Base-by-base conservation (phyloP, 1,284 basidiomycete species). In the Mycena citricolor region DNA sequence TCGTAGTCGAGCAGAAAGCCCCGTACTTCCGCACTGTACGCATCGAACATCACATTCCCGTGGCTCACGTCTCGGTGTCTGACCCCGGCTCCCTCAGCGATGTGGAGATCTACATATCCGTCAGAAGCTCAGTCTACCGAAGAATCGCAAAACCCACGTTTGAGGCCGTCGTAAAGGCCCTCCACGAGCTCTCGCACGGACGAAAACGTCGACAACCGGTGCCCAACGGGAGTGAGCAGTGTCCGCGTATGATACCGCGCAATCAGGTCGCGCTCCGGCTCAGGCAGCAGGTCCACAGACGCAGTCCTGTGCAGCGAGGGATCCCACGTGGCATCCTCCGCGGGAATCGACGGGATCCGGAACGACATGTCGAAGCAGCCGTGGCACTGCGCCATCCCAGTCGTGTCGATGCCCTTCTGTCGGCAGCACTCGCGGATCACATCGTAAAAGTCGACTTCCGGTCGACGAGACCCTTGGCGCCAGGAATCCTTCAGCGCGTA, bases 1-100 rank as follows among this genome's bases (percentile, higher is more conserved):
- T 52, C 50, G 26, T 31, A 52, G 42, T 52, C 50, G 19, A 52
- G 14, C 5, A 52, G 46, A n/a, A 52, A 52, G 8, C 37, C 50
- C 4, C 36, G 16, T 23, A 16, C 12, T 5, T 31, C 39, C n/a
- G n/a, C n/a, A 2, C 25, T 19, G 4, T n/a, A 14, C 20, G 47
- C 50, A 5, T 24, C 19, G 14, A 52, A 49, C 6, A 48, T 34
- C 4, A 49, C 14, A 21, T 52, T 48, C 2, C 50, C 49, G 8
- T 44, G 45, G 35, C 50, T 52, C 13, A 52, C n/a, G 28, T 52
- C 50, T 17, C 50, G 45, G 14, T 52, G 50, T 2, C 44, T 12
- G 2, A 47, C 41, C 4, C 50, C 50, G 5, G 50, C 50, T 0
- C 42, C 14, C 21, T 33, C 38, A 5, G 50, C 50, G 16, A 32